Conservation (phyloP, 169 alveolate species). For the Plasmodium gonderi region DNA sequence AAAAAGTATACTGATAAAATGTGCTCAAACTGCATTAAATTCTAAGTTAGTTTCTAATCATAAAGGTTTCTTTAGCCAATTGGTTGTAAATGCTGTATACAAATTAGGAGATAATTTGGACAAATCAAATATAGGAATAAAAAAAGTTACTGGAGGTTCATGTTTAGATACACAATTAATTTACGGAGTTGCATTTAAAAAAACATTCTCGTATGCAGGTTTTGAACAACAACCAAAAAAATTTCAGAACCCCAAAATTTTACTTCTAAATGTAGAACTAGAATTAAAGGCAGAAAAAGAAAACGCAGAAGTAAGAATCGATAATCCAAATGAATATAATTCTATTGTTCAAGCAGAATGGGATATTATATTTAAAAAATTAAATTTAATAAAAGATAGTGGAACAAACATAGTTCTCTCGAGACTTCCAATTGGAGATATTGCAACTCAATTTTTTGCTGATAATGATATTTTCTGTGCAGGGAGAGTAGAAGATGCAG, state of each 20-base stretch:
- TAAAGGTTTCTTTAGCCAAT: constrained; percentile 94
- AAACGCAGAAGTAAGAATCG: constrained; percentile 97
- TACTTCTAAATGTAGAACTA: constrained; percentile 94
- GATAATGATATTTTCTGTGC: constrained; percentile 96
- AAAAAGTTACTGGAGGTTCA: constrained; percentile 98
- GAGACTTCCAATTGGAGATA: constrained; percentile 98
- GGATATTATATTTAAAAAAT: constrained; percentile 95
- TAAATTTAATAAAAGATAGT: constrained; percentile 91
- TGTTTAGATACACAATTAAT: constrained; percentile 92
- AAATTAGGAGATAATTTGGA: constrained; percentile 93
- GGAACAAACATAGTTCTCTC: constrained; percentile 96
- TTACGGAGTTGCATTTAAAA: constrained; percentile 98
- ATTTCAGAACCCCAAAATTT: constrained; percentile 94
- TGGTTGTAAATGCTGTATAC: constrained; percentile 97
- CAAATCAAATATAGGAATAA: constrained; percentile 95
- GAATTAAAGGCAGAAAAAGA: constrained; percentile 99
- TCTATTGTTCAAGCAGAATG: constrained; percentile 98
- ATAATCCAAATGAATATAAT: constrained; percentile 94
- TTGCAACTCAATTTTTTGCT: constrained; percentile 99
- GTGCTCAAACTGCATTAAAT: constrained; percentile 98
- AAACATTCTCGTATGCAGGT: constrained; percentile 99
- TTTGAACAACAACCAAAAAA: constrained; percentile 98
- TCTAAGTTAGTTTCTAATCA: constrained; percentile 95
- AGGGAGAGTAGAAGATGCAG: constrained; percentile 98
- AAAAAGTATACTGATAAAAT: constrained; percentile 90